A percentile compares a stretch with the other conserved stretches of the same genome.
phyloP scores from a whole-genome alignment of 2,329 filamentous ascomycete species.

The Verticillium zaregamsianum region DNA sequence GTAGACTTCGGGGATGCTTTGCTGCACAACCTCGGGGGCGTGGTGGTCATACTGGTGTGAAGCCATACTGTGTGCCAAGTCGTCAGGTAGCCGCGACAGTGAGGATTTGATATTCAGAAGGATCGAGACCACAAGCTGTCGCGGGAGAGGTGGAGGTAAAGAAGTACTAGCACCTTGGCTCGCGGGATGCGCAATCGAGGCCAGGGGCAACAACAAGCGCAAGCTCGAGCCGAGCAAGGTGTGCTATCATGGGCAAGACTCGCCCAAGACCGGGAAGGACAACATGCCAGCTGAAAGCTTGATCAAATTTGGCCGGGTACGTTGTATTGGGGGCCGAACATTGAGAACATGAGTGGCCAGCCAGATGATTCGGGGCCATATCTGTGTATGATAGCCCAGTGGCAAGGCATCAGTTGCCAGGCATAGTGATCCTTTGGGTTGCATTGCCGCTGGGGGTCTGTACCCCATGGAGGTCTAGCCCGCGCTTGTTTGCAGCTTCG shows the following conservation, averaged over 20 bases:
- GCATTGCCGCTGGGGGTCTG: not conserved
- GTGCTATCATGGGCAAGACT: not conserved
- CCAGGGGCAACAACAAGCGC: not conserved
- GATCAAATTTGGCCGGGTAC: not conserved
- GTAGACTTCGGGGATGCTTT: not conserved
- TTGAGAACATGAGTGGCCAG: not conserved
- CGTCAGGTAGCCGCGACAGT: not conserved
- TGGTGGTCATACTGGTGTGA: not conserved
- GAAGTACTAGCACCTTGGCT: not conserved
- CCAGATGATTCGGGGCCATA: not conserved
- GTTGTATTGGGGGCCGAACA: not conserved
- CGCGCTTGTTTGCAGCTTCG: not conserved
- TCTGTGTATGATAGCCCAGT: not conserved
- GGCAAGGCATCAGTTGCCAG: not conserved
- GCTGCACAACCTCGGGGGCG: not conserved
- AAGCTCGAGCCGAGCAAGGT: not conserved
- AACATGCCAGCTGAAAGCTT: not conserved
- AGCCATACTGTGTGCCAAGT: not conserved
- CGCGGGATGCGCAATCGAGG: not conserved
- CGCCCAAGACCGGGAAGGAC: not conserved
- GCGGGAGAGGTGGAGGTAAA: not conserved
- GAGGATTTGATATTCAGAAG: not conserved
- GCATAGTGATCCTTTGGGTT: not conserved
- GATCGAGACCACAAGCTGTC: not conserved
- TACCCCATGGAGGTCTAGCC: not conserved